Percentiles rank a stretch among this genome's conserved stretches.
These are phyloP conservation scores for Pyrenophora tritici-repentis DNA, from an alignment of 2,329 filamentous ascomycete genomes.

Conservation along the genomic window DNA sequence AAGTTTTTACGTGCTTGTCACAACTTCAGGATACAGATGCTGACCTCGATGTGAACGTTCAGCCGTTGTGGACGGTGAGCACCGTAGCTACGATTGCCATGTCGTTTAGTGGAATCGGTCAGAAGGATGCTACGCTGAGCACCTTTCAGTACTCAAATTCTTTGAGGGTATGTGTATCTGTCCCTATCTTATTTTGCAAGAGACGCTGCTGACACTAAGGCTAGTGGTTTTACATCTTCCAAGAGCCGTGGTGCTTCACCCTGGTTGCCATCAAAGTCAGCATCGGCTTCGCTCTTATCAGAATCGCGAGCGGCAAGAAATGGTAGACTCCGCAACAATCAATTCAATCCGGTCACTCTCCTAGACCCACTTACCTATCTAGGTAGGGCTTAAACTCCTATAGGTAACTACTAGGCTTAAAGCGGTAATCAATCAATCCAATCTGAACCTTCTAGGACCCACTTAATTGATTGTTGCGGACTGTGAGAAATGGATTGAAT, in stretches of 20 bases:
- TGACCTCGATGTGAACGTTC: neutral
- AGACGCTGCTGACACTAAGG: neutral
- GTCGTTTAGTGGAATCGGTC: constrained; percentile 10
- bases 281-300: constrained; percentile 10
- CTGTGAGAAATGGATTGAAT: constrained; percentile 12
- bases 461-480: no score
- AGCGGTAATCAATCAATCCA: no score
- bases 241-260: constrained; percentile 13
- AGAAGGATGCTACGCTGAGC: constrained; percentile 3
- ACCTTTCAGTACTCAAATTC: constrained; percentile 6
- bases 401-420: no score
- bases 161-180: neutral
- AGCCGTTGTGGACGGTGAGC: constrained; percentile 9
- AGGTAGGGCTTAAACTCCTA: no score
- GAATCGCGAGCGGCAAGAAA: constrained; percentile 9
- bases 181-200: neutral
- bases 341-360: no score
- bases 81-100: constrained; percentile 9
- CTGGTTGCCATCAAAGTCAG: constrained; percentile 12
- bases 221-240: constrained; percentile 13
- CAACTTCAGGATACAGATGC: neutral
- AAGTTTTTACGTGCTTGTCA: neutral
- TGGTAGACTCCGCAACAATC: no score
- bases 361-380: no score
- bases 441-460: no score